These are phyloP conservation scores for Tilletia walkeri DNA, from an alignment of 1,284 basidiomycete genomes.

Conservation along the genomic window DNA sequence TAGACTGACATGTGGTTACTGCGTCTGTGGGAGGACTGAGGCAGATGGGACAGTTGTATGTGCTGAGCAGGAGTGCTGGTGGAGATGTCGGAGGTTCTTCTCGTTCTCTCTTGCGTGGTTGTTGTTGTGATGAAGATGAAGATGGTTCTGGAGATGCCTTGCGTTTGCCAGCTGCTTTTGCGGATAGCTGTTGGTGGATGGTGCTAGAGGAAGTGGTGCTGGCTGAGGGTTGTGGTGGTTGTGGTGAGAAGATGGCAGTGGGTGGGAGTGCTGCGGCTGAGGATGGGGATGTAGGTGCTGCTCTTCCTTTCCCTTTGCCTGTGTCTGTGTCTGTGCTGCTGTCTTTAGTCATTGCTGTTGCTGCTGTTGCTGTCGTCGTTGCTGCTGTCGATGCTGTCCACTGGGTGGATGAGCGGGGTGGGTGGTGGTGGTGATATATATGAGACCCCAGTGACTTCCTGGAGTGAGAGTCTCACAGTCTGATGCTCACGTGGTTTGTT, in stretches of 20 bases:
- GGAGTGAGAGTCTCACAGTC: too few species aligned
- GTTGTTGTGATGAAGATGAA: background rate
- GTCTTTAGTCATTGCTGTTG: background rate
- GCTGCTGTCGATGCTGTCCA: too few species aligned
- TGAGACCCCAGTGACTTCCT: too few species aligned
- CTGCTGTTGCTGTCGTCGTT: background rate
- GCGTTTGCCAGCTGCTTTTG: conserved; percentile 11
- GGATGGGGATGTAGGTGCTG: background rate
- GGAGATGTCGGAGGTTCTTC: background rate
- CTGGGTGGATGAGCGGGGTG: too few species aligned
- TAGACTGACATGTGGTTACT: background rate
- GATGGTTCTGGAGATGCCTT: background rate
- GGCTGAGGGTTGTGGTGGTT: background rate
- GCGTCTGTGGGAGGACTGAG: conserved; percentile 39
- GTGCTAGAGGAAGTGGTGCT: background rate
- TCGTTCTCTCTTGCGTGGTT: conserved; percentile 7
- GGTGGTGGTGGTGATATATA: too few species aligned
- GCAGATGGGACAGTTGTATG: conserved; percentile 48
- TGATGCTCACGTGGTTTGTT: too few species aligned
- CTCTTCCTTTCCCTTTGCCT: background rate
- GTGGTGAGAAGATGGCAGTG: conserved; percentile 15
- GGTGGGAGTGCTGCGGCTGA: background rate
- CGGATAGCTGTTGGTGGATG: background rate
- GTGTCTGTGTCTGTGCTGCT: background rate
- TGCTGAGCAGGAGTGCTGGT: conserved; percentile 13